Evolutionary conservation across 805 yeast species (phyloP).

Genomic region (Cyberlindnera petersonii): DNA sequence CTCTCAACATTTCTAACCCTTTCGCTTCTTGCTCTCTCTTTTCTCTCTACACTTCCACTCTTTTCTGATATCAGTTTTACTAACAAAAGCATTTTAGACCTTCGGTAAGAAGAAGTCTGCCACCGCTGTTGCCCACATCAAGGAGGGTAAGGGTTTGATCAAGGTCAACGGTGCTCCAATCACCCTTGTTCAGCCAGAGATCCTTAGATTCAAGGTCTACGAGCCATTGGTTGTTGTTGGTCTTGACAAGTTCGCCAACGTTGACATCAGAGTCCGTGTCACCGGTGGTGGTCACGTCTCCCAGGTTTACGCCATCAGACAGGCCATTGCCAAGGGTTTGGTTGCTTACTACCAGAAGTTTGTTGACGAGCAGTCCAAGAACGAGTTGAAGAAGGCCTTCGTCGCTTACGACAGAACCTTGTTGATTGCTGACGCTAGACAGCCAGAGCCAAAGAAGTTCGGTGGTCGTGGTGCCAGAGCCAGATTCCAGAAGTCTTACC

Average conservation of each 20-base stretch:
- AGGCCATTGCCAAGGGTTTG: constrained; percentile 99
- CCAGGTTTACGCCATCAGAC: constrained; percentile 99
- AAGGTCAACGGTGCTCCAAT: constrained; percentile 99
- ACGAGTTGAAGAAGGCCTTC: constrained; percentile 98
- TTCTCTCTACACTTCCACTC: neutral
- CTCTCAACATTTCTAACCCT: too few relatives aligned
- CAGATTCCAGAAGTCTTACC: constrained; percentile 99
- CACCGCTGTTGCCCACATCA: constrained; percentile 99
- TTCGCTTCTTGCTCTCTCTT: neutral
- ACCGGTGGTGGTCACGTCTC: constrained; percentile 99
- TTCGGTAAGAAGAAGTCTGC: constrained; percentile 99
- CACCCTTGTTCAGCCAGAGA: constrained; percentile 98
- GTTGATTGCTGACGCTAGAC: constrained; percentile 98
- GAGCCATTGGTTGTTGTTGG: constrained; percentile 99
- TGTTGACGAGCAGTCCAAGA: constrained; percentile 99
- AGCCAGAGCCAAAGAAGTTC: constrained; percentile 99
- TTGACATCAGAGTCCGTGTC: constrained; percentile 98
- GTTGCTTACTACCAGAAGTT: constrained; percentile 99
- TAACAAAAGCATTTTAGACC: constrained; percentile 54
- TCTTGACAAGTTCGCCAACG: constrained; percentile 96
- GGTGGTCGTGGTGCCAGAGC: constrained; percentile 99
- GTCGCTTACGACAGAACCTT: constrained; percentile 98
- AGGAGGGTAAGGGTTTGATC: constrained; percentile 98
- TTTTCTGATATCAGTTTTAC: constrained; percentile 10
- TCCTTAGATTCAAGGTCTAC: constrained; percentile 98